Conservation (phyloP, 805 yeast genomes). For the Metschnikowia reukaufii region DNA sequence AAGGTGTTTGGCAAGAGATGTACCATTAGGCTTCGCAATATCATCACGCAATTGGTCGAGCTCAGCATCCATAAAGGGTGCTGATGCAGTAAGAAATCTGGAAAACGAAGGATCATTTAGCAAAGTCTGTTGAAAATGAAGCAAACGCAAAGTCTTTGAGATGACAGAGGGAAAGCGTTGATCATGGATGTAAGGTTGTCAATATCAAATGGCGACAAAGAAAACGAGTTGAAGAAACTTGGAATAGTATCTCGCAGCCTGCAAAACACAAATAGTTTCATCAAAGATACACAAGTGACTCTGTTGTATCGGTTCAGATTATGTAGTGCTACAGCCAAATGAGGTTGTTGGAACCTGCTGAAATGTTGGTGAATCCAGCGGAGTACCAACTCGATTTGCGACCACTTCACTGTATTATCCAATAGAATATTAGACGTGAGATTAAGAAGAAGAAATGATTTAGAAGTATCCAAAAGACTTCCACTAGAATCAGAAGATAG, state of each 20-base stretch:
- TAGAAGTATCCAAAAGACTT: constrained; percentile 23
- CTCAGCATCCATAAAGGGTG: constrained; percentile 16
- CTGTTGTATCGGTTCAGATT: constrained; percentile 13
- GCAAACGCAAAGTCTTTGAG: constrained; percentile 24
- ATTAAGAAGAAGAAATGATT: constrained; percentile 33
- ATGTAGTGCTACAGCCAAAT: neutral
- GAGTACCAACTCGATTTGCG: constrained; percentile 26
- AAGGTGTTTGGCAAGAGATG: constrained; percentile 7
- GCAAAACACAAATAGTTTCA: constrained; percentile 28
- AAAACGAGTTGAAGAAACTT: constrained; percentile 23
- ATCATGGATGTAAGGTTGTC: neutral
- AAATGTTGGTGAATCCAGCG: constrained; percentile 28
- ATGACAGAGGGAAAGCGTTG: constrained; percentile 19
- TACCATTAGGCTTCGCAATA: constrained; percentile 1
- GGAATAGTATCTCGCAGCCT: constrained; percentile 20
- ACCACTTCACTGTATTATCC: constrained; percentile 27
- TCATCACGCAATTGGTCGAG: constrained; percentile 11
- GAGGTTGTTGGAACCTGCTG: neutral
- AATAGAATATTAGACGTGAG: constrained; percentile 29
- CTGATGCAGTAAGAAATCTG: neutral
- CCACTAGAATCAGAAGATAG: neutral
- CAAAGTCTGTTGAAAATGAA: constrained; percentile 20
- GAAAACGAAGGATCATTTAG: neutral
- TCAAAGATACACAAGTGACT: constrained; percentile 24
- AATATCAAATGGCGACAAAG: constrained; percentile 13